Percentiles rank a stretch among this genome's conserved stretches.
Conservation (phyloP, 2,329 filamentous ascomycete genomes). For the Amesomyces nigricolor region DNA sequence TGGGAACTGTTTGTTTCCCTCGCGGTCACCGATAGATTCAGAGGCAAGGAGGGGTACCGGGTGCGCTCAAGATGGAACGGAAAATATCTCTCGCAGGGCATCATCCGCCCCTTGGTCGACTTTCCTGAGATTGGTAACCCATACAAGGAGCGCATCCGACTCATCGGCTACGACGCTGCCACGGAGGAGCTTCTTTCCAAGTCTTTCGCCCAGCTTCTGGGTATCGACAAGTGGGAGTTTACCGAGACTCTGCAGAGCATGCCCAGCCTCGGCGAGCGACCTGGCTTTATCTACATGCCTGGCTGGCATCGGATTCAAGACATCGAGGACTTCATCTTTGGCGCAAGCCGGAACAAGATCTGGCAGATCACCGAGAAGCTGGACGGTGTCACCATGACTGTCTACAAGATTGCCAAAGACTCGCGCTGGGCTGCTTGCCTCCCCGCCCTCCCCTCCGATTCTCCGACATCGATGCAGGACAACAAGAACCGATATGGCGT, state of each 20-base stretch:
- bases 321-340: constrained; percentile 21
- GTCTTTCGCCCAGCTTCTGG: constrained; percentile 27
- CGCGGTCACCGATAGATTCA: constrained; percentile 2
- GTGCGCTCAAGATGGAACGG: constrained; percentile 21
- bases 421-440: constrained; percentile 23
- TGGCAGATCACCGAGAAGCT: constrained; percentile 33
- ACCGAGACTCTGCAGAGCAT: constrained; percentile 1
- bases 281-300: constrained; percentile 28
- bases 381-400: constrained; percentile 30
- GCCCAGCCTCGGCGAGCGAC: constrained; percentile 20
- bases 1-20: constrained; percentile 21
- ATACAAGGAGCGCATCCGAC: constrained; percentile 18
- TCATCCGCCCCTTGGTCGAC: constrained; percentile 23
- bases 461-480: constrained; percentile 6
- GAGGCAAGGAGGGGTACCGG: constrained; percentile 24
- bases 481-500: constrained; percentile 6
- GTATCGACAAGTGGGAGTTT: constrained; percentile 29
- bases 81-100: constrained; percentile 28
- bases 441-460: constrained; percentile 13
- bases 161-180: constrained; percentile 15
- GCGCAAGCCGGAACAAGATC: not conserved
- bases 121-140: constrained; percentile 23
- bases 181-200: constrained; percentile 17
- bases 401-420: constrained; percentile 26
- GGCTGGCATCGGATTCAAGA: constrained; percentile 29